Percentiles rank a stretch among this genome's conserved stretches.
Evolutionary conservation across 2,329 filamentous ascomycete species (phyloP).

Genomic region (Metarhizium robertsii): DNA sequence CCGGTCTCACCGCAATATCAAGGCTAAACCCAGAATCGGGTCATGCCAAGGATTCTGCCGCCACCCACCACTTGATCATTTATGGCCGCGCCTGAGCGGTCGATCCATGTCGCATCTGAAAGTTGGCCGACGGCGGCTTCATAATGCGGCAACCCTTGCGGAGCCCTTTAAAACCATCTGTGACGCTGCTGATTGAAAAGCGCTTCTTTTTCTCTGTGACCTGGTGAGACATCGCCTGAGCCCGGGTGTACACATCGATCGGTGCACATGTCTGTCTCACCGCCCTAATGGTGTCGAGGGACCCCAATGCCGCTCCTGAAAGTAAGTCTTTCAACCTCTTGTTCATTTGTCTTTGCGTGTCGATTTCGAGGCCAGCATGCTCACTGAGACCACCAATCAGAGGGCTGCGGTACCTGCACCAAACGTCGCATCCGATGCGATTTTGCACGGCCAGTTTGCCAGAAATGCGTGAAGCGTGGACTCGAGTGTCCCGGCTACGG

Average conservation of each 20-base stretch:
- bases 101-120: no score
- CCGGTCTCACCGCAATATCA: no score
- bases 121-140: no score
- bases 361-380: not conserved
- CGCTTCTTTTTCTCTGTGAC: not conserved
- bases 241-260: not conserved
- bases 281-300: not conserved
- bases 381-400: not conserved
- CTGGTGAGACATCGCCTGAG: not conserved
- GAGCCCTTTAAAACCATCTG: no score
- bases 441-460: slow-evolving; percentile 14
- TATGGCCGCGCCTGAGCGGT: no score
- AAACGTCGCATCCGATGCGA: slow-evolving; percentile 21
- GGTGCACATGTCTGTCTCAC: not conserved
- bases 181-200: no score
- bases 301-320: not conserved
- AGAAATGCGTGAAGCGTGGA: slow-evolving; percentile 20
- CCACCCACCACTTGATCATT: no score
- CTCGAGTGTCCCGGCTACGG: slow-evolving; percentile 18
- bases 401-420: slow-evolving; percentile 18
- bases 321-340: not conserved
- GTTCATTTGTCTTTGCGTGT: not conserved
- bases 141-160: no score
- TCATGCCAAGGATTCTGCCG: no score
- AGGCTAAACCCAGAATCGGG: no score